These are phyloP conservation scores for Ceratobasidium sp. DNA, from an alignment of 1,284 basidiomycete genomes.

Conservation along the genomic window DNA sequence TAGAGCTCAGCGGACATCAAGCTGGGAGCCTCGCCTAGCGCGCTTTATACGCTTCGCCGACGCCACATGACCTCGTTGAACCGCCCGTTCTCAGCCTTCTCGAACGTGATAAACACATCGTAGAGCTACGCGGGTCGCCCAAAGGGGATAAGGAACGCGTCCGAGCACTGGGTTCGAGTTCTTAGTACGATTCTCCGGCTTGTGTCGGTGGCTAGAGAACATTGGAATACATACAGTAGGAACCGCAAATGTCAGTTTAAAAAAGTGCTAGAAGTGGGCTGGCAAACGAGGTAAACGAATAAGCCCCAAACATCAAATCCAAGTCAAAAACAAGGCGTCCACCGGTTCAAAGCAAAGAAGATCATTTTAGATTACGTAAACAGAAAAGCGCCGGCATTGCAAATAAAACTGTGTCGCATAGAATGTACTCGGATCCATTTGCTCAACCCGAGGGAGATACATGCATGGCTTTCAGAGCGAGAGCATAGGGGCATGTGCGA, in stretches of 20 bases:
- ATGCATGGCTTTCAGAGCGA: conserved; percentile 31
- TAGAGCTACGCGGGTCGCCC: background rate
- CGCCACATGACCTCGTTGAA: conserved; percentile 18
- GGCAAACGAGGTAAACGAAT: no score
- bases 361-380: conserved; percentile 37
- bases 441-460: conserved; percentile 26
- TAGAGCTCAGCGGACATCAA: background rate
- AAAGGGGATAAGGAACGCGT: conserved; percentile 21
- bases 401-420: conserved; percentile 42
- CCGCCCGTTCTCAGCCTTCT: conserved; percentile 7
- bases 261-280: no score
- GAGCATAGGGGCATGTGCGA: conserved; percentile 26
- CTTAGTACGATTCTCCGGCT: no score
- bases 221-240: no score
- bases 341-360: background rate
- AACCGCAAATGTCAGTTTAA: no score
- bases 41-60: conserved; percentile 3
- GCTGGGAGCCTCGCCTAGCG: background rate
- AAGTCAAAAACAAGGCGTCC: background rate
- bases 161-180: no score
- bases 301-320: no score
- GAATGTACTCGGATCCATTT: conserved; percentile 31
- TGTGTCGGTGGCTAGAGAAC: no score
- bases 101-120: background rate
- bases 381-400: conserved; percentile 32